These are phyloP conservation scores for Oidiodendron maius DNA, from an alignment of 495 filamentous ascomycete species.

Conservation along the genomic window DNA sequence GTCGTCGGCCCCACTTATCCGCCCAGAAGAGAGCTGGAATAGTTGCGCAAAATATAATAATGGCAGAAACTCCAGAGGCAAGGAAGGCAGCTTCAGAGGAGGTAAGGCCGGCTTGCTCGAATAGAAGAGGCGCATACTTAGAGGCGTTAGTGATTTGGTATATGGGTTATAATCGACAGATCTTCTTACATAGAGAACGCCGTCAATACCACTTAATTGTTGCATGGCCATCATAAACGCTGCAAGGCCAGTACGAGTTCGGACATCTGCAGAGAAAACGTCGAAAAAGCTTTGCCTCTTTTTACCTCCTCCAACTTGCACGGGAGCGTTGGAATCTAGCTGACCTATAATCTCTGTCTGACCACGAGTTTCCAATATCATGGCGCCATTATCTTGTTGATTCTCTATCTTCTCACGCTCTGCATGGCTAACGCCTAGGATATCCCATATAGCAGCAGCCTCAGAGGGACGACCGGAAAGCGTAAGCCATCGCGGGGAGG, in stretches of 20 bases:
- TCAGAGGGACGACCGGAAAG: constrained; percentile 27
- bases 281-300: constrained; percentile 6
- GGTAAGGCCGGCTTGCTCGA: constrained; percentile 41
- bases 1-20: constrained; percentile 57
- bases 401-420: constrained; percentile 45
- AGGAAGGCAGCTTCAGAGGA: constrained; percentile 39
- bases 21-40: constrained; percentile 47
- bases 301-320: constrained; percentile 1
- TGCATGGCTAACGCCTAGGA: constrained; percentile 39
- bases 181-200: constrained; percentile 47
- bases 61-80: constrained; percentile 44
- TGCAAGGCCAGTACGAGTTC: constrained; percentile 34
- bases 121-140: constrained; percentile 46
- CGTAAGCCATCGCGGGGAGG: constrained; percentile 38
- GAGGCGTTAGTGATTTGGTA: constrained; percentile 5
- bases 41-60: constrained; percentile 41
- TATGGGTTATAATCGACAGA: no score
- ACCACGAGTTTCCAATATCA: no score
- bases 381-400: constrained; percentile 15
- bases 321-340: neutral
- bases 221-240: constrained; percentile 45
- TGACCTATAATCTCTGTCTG: no score
- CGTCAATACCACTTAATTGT: constrained; percentile 46
- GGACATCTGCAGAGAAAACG: constrained; percentile 36
- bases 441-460: constrained; percentile 31